A percentile compares a stretch with the other conserved stretches of the same genome.
Conservation (phyloP, 225 moss, liverwort and hornwort species). For the Polytrichum formosum region DNA sequence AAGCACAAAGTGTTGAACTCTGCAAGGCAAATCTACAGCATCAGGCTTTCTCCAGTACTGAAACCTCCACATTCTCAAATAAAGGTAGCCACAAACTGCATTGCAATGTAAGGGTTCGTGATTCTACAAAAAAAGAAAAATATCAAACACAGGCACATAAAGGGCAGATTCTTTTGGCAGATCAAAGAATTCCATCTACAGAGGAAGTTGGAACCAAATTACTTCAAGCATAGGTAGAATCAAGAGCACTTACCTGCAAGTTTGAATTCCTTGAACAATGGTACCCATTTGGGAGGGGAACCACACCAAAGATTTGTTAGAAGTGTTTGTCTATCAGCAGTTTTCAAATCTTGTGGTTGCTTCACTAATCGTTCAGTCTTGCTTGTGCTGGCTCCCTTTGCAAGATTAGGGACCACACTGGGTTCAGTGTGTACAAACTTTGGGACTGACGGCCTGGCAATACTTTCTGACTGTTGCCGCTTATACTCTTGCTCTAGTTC, state of each 20-base stretch:
- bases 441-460: slow-evolving; percentile 14
- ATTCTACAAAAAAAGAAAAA: neutral
- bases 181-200: neutral
- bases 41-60: slow-evolving; percentile 1
- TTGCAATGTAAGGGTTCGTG: neutral
- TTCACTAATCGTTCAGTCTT: neutral
- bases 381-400: neutral
- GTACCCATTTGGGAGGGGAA: slow-evolving; percentile 62
- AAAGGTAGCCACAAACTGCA: neutral
- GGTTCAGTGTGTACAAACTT: slow-evolving; percentile 15
- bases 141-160: neutral
- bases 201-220: neutral
- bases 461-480: slow-evolving; percentile 26
- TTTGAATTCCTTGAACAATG: slow-evolving; percentile 38
- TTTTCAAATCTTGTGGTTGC: slow-evolving; percentile 14
- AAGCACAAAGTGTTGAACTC: slow-evolving; percentile 32
- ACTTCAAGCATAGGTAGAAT: neutral
- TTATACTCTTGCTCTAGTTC: slow-evolving; percentile 65
- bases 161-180: neutral
- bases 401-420: slow-evolving; percentile 5
- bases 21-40: slow-evolving; percentile 19
- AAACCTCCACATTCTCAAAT: neutral
- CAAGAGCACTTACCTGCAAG: slow-evolving; percentile 35
- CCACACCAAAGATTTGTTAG: slow-evolving; percentile 53
- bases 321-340: slow-evolving; percentile 11